A percentile compares a stretch with the other conserved stretches of the same genome.
Conservation (phyloP, 257 asterid genomes). For the Ilex aquifolium region DNA sequence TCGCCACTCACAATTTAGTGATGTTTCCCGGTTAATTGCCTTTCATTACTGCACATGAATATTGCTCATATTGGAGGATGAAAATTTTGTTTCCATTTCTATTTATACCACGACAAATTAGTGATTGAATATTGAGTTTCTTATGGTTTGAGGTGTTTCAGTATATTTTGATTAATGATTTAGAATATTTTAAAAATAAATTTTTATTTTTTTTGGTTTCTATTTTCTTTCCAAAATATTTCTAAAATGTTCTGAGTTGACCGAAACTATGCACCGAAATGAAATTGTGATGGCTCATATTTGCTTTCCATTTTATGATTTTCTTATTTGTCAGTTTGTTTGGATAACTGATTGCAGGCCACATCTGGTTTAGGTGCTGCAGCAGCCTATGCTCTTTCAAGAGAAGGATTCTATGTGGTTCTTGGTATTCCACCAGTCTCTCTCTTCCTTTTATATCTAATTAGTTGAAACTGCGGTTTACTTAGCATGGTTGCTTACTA, state of each 20-base stretch:
- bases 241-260: no score
- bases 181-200: not conserved
- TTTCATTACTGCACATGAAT: not conserved
- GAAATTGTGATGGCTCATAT: not conserved
- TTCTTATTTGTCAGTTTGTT: slow-evolving; percentile 4
- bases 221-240: not conserved
- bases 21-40: not conserved
- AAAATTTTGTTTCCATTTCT: not conserved
- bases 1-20: not conserved
- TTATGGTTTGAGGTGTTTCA: no score
- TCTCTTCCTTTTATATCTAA: not conserved
- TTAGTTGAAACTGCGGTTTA: not conserved
- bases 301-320: not conserved
- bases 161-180: not conserved
- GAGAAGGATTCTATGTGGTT: slow-evolving; percentile 69
- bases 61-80: not conserved
- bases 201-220: not conserved
- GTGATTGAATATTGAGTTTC: no score
- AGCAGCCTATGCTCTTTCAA: slow-evolving; percentile 65
- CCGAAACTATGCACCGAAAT: not conserved
- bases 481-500: slow-evolving; percentile 1
- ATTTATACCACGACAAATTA: no score
- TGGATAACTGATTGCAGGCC: slow-evolving; percentile 44
- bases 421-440: slow-evolving; percentile 43
- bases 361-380: slow-evolving; percentile 94